Evolutionary conservation across 441 rosid genomes (phyloP), one percentile per base, ranked within the genome.

Genomic region (Gossypium gossypioides): DNA sequence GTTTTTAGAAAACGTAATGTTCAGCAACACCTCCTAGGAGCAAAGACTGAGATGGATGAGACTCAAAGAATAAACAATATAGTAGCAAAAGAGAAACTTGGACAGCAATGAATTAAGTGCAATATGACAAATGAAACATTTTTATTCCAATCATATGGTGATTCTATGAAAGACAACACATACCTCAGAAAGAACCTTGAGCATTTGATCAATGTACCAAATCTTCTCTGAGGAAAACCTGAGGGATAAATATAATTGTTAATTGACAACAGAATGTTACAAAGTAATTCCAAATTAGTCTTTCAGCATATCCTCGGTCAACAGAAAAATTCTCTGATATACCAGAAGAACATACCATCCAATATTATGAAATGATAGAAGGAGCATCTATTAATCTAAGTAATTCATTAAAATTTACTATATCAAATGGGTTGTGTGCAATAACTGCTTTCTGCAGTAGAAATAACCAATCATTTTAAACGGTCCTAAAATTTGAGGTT

Each of bases 121-220:
- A 60, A 48, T 60, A 8, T 4, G 4, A 62, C 3, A 61, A 61
- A 16, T 3, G 37, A 61, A 34, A 34, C n/a, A 61, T 34, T 13
- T 61, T 62, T 22, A 60, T 55, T 51, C n/a, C 60, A 71, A 40
- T 60, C 66, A 68, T 55, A 55, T 12, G 1, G 10, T 0, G 24
- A 74, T 58, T 16, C 64, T 65, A 62, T 48, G 70, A 76, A 67
- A 22, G 58, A 62, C 59, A 72, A 52, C 57, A 74, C 3, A 22
- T 91, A 93, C 99, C 99, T 96, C 93, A 6, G 94, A 85, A 60
- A 96, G 91, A 87, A 93, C 97, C 91, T 89, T 96, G 83, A 96
- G 92, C 98, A 96, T 96, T 88, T 93, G 98, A 83, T 91, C 97
- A 75, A 93, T 88, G 84, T 96, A 91, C 99, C 99, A 96, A 32